A percentile compares a stretch with the other conserved stretches of the same genome.
Evolutionary conservation across 129 eudicot genomes (phyloP).

Genomic region (Flaveria linearis): DNA sequence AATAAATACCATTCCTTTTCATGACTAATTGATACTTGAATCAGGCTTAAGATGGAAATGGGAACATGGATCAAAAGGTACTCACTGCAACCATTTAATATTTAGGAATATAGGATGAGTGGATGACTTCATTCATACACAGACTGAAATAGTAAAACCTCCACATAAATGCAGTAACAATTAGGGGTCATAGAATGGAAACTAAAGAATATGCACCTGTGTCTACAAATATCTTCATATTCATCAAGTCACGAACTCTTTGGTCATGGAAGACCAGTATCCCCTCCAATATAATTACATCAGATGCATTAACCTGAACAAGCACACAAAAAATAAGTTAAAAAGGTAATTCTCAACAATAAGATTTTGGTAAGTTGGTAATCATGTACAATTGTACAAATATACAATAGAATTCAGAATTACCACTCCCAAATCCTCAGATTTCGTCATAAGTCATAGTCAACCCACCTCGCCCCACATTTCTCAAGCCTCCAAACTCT

Average conservation of each 20-base stretch:
- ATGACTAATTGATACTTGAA: conserved; percentile 15
- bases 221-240: conserved; percentile 97
- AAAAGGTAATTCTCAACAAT: neutral
- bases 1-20: conserved; percentile 3
- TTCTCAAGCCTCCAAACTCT: neutral
- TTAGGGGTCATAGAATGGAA: neutral
- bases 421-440: no score
- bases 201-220: conserved; percentile 54
- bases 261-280: conserved; percentile 95
- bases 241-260: conserved; percentile 93
- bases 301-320: conserved; percentile 90
- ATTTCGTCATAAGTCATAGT: no score
- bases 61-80: conserved; percentile 5
- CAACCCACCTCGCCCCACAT: no score
- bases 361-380: neutral
- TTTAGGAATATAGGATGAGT: neutral
- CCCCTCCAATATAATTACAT: conserved; percentile 97
- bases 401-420: conserved; percentile 15
- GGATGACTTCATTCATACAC: neutral
- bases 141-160: neutral
- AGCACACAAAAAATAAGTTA: conserved; percentile 12
- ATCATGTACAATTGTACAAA: conserved; percentile 1
- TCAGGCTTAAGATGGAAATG: neutral
- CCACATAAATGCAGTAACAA: conserved; percentile 11
- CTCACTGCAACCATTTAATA: neutral